phyloP scores from a whole-genome alignment of 352 stramenopile genomes.

The Aphanomyces astaci region DNA sequence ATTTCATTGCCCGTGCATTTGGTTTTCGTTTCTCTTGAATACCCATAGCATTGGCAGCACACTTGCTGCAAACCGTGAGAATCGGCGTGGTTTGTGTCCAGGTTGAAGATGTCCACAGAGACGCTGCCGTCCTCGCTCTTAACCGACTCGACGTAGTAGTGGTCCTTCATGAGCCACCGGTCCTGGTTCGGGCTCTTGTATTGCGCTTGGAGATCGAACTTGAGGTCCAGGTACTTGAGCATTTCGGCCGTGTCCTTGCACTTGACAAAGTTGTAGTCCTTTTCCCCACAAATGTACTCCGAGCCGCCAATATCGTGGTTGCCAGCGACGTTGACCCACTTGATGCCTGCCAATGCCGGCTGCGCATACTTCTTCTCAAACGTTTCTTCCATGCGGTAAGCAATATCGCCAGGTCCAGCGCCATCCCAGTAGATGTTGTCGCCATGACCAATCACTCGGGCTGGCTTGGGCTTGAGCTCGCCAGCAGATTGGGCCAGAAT shows the following conservation, averaged over 20 bases:
- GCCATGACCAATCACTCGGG: conserved; percentile 45
- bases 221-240: conserved; percentile 78
- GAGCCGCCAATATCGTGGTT: conserved; percentile 85
- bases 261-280: conserved; percentile 80
- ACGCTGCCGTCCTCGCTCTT: conserved; percentile 52
- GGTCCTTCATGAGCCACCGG: conserved; percentile 71
- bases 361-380: conserved; percentile 85
- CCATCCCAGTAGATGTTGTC: conserved; percentile 22
- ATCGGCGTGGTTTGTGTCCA: conserved; percentile 80
- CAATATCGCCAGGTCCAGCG: conserved; percentile 45
- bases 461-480: conserved; percentile 50
- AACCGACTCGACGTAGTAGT: conserved; percentile 78
- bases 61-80: conserved; percentile 78
- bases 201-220: conserved; percentile 70
- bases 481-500: conserved; percentile 61
- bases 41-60: conserved; percentile 83
- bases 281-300: conserved; percentile 77
- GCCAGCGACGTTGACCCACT: conserved; percentile 81
- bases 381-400: conserved; percentile 74
- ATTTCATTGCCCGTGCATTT: too few species aligned
- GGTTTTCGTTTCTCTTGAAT: conserved; percentile 49
- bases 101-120: conserved; percentile 81
- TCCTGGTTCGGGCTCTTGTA: conserved; percentile 76
- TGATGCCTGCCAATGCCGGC: conserved; percentile 54
- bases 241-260: conserved; percentile 66